Conservation (phyloP, 345 rosid species). For the Euphorbia lathyris region DNA sequence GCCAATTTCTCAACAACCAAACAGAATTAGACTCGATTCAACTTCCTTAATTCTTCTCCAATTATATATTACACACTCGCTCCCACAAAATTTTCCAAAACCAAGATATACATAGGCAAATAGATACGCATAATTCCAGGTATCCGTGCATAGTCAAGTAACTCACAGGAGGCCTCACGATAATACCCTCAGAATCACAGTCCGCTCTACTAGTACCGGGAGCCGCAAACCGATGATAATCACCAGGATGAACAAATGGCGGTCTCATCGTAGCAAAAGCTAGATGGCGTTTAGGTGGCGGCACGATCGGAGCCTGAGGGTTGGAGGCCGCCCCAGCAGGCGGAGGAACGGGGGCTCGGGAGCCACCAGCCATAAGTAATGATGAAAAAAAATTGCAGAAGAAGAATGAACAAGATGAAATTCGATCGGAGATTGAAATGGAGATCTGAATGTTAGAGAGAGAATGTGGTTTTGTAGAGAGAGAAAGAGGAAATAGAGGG, state of each 20-base stretch:
- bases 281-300: constrained; percentile 65
- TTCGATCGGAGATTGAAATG: not conserved
- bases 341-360: constrained; percentile 44
- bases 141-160: not conserved
- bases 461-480: not conserved
- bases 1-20: constrained; percentile 8
- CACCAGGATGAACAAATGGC: constrained; percentile 60
- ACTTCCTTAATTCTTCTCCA: not conserved
- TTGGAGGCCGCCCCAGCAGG: constrained; percentile 27
- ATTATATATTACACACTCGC: not conserved
- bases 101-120: constrained; percentile 6
- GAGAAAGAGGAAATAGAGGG: constrained; percentile 8
- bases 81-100: not conserved
- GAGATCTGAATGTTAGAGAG: not conserved
- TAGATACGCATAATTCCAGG: constrained; percentile 11
- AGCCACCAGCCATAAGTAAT: constrained; percentile 46
- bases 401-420: not conserved
- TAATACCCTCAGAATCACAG: constrained; percentile 56
- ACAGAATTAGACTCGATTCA: not conserved
- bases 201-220: constrained; percentile 29
- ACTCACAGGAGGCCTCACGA: constrained; percentile 84
- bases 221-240: constrained; percentile 62
- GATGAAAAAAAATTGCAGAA: not conserved
- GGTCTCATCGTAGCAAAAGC: constrained; percentile 74
- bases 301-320: constrained; percentile 46